phyloP scores from a whole-genome alignment of 2,329 filamentous ascomycete species.

The Cylindrodendrum hubeiense region DNA sequence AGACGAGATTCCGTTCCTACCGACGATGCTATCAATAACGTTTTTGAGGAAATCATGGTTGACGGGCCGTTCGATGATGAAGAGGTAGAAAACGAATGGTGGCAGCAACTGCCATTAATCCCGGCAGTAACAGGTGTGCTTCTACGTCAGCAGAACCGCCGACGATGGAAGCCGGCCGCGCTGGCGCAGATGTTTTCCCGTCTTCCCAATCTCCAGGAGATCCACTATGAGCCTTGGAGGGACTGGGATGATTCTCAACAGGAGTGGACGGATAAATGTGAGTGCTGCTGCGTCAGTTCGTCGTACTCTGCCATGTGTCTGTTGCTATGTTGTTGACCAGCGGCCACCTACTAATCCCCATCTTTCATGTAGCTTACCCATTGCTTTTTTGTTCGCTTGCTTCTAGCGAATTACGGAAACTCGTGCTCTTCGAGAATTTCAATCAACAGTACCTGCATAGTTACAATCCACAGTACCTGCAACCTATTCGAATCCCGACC shows the following conservation, averaged over 20 bases:
- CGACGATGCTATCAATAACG: background rate
- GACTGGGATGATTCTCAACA: slow-evolving; percentile 37
- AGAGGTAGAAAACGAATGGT: slow-evolving; percentile 40
- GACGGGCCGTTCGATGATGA: slow-evolving; percentile 36
- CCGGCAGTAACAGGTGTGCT: slow-evolving; percentile 47
- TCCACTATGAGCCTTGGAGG: slow-evolving; percentile 53
- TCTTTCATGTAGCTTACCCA: background rate
- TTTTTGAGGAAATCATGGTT: slow-evolving; percentile 42
- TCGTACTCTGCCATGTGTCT: background rate
- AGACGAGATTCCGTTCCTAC: background rate
- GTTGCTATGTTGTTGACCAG: background rate
- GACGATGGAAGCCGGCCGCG: slow-evolving; percentile 48
- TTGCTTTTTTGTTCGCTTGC: background rate
- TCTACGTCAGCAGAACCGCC: slow-evolving; percentile 51
- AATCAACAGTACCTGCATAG: slow-evolving; percentile 9
- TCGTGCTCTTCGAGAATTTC: slow-evolving; percentile 18
- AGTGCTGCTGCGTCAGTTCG: slow-evolving; percentile 24
- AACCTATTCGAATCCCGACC: slow-evolving; percentile 32
- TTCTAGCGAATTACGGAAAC: slow-evolving; percentile 5
- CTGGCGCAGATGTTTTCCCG: slow-evolving; percentile 50
- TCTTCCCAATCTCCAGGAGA: slow-evolving; percentile 50
- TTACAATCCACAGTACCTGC: background rate
- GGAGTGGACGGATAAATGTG: slow-evolving; percentile 40
- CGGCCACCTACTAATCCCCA: background rate
- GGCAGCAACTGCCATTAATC: slow-evolving; percentile 45